Percentiles rank a stretch among this genome's conserved stretches.
Evolutionary conservation across 139 green algal species (phyloP).

Genomic region (Microglena sp.): DNA sequence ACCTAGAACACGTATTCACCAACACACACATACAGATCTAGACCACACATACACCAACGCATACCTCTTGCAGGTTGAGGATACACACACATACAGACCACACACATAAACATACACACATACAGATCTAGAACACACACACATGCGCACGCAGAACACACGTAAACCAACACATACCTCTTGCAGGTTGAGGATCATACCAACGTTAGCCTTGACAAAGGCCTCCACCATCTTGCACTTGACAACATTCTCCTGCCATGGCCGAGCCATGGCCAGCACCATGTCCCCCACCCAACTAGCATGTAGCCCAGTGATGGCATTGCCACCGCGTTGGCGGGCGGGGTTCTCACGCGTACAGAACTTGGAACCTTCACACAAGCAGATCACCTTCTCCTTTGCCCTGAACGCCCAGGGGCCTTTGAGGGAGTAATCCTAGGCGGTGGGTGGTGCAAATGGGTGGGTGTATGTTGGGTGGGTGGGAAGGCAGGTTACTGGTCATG

Average conservation of each 20-base stretch:
- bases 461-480: too few relatives aligned
- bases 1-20: too few relatives aligned
- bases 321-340: slow-evolving; percentile 21
- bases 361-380: slow-evolving; percentile 39
- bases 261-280: slow-evolving; percentile 59
- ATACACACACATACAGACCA: too few relatives aligned
- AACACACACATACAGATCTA: too few relatives aligned
- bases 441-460: too few relatives aligned
- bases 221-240: slow-evolving; percentile 28
- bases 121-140: too few relatives aligned
- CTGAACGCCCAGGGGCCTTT: slow-evolving; percentile 28
- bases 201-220: slow-evolving; percentile 39
- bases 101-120: too few relatives aligned
- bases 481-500: too few relatives aligned
- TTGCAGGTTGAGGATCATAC: slow-evolving; percentile 65
- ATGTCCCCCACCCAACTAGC: slow-evolving; percentile 46
- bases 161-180: slow-evolving; percentile 29
- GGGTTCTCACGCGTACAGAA: slow-evolving; percentile 41
- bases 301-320: slow-evolving; percentile 55
- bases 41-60: too few relatives aligned
- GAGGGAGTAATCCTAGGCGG: slow-evolving; percentile 41
- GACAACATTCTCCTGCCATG: slow-evolving; percentile 43
- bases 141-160: too few relatives aligned
- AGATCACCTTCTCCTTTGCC: slow-evolving; percentile 40
- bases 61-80: too few relatives aligned